Base-by-base conservation (phyloP, 495 filamentous ascomycete genomes). In the Glonium stellatum region DNA sequence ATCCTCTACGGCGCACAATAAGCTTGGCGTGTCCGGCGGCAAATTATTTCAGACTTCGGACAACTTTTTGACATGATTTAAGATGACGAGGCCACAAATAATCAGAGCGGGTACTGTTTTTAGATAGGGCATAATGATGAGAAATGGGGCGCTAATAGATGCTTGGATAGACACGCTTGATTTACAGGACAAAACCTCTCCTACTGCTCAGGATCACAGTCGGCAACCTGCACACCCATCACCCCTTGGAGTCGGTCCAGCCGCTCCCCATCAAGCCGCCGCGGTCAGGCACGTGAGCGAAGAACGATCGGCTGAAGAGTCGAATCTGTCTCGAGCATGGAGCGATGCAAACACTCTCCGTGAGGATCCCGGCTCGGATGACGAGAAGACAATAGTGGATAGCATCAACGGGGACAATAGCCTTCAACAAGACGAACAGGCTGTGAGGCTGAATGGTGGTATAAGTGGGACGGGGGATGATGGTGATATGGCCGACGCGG, bases 231-330 rank as follows among this genome's bases (percentile, higher is more conserved):
- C 73, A 47, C 73, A 79, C 50, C 75, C 79, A 66, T 71, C 71
- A 52, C 74, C 77, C 11, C 68, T 81, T 39, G 82, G 77, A 37
- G 71, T 70, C 57, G 85, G 87, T 57, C 80, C 79, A 44, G 73
- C 80, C 65, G 90, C 87, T 46, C 88, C 91, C 19, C 90, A 96
- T 69, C 93, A 97, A 70, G 86, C 89, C 59, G 82, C 85, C 54
- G 84, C 90, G 13, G 76, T 97, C 62, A 86, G 87, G 58, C 87
- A 88, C 73, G 86, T 89, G 34, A 79, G 85, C 58, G 82, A 88
- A 71, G 89, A 95, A 70, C 67, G 72, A 18, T 75, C 82, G 35
- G 82, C 80, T 61, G 82, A 87, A 69, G 84, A 91, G 68, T 77
- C 84, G 37, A 62, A 74, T n/a, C 51, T 75, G 49, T 58, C 61